Base-by-base conservation (phyloP, 768 basidiomycete species). In the Neoboletus subvelutipes region DNA sequence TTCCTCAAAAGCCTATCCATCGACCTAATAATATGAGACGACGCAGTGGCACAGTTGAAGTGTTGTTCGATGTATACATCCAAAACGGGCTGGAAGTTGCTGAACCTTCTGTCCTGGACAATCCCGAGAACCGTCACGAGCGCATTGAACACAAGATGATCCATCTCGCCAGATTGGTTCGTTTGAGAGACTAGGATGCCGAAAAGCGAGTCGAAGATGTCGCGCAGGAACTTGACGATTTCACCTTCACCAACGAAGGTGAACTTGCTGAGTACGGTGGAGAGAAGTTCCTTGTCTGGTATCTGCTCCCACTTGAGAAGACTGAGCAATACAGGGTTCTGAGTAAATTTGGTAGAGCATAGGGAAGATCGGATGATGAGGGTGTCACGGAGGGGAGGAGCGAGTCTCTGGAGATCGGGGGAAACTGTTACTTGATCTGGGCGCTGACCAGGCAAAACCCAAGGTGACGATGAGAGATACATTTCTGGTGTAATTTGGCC, bases 191-290 rank as follows among this genome's bases (percentile, higher is more conserved):
- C 78, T 48, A 98, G 79, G 59, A 98, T 93, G 17, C 85, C 88
- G 69, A 98, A 98, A 9, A 98, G 83, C 0, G 94, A 84, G 66
- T 98, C 93, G 67, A 98, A 94, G 60, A 95, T 92, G 66, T 92
- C 86, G 26, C 89, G 84, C 20, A 94, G 78, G 71, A 94, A 95
- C 71, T 94, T 95, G 71, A 95, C 90, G 36, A 95, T 93, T 73
- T 98, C 95, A 18, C 91, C 88, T 72, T 98, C 95, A 10, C 90
- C 88, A 18, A 94, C 94, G 68, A 94, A 98, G 3, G 88, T 87
- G 71, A 98, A 93, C 71, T 91, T 86, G 59, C 81, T 80, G 52
- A 98, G 82, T 13, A 92, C 83, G 0, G 84, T 81, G 4, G 85
- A 78, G 18, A 98, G 79, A 12, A 83, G 69, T 10, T 87, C 85